phyloP scores from a whole-genome alignment of 1,139 yeast genomes.

The Candida frijolesensis region DNA sequence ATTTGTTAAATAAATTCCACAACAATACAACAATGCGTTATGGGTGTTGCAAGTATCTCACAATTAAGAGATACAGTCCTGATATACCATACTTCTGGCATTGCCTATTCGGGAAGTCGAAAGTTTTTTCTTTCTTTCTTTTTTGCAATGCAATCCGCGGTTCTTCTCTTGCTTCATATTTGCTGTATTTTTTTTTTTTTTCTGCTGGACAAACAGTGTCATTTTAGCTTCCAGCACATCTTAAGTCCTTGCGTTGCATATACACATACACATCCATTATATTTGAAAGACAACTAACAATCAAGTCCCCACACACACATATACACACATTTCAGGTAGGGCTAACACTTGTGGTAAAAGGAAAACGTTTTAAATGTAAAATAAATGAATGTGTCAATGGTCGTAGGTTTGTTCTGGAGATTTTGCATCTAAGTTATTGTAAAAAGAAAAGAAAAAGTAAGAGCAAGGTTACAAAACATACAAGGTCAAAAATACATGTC shows the following conservation, averaged over 20 bases:
- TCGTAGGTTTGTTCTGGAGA: too few relatives aligned
- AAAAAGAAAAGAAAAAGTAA: too few relatives aligned
- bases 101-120: not conserved
- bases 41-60: not conserved
- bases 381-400: too few relatives aligned
- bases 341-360: too few relatives aligned
- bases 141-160: not conserved
- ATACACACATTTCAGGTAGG: not conserved
- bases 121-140: not conserved
- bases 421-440: too few relatives aligned
- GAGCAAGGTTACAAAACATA: too few relatives aligned
- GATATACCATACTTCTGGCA: not conserved
- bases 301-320: too few relatives aligned
- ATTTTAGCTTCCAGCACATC: not conserved
- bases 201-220: not conserved
- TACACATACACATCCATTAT: not conserved
- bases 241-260: not conserved
- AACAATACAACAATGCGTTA: not conserved
- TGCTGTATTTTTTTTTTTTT: not conserved
- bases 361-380: too few relatives aligned
- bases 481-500: too few relatives aligned
- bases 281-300: too few relatives aligned
- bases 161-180: not conserved
- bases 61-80: not conserved
- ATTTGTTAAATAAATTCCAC: too few relatives aligned